These are phyloP conservation scores for Mycena citricolor DNA, from an alignment of 1,284 basidiomycete species.

Conservation along the genomic window DNA sequence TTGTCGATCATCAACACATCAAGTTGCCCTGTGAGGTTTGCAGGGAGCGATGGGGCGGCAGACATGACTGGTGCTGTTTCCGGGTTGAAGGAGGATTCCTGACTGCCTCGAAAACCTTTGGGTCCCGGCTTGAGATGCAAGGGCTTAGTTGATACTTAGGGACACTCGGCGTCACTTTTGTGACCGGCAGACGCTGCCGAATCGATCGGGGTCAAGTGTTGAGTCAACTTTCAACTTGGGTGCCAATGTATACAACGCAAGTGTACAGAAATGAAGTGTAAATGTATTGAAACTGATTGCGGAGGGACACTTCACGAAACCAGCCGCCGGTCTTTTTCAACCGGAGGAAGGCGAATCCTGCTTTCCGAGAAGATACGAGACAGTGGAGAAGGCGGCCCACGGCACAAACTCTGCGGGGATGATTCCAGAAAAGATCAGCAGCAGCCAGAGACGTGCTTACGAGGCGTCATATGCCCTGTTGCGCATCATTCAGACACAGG, in stretches of 20 bases:
- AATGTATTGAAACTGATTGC: background rate
- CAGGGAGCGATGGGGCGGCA: constrained; percentile 43
- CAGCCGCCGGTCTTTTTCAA: constrained; percentile 20
- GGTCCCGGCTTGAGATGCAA: no score
- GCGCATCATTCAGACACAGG: background rate
- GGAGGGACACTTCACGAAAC: background rate
- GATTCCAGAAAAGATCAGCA: constrained; percentile 9
- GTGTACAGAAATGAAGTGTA: no score
- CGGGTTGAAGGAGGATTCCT: no score
- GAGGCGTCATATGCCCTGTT: constrained; percentile 56
- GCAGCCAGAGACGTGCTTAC: constrained; percentile 40
- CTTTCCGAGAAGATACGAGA: constrained; percentile 51
- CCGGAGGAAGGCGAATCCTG: constrained; percentile 46
- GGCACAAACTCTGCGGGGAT: constrained; percentile 52
- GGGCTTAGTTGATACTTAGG: no score
- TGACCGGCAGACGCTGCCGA: background rate
- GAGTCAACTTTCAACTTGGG: background rate
- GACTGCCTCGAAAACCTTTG: background rate
- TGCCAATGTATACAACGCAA: no score
- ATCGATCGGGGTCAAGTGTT: background rate
- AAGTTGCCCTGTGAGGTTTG: constrained; percentile 54
- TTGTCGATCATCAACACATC: constrained; percentile 90
- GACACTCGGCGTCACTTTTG: no score
- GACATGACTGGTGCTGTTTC: no score
- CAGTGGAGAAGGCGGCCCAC: constrained; percentile 52